A percentile compares a stretch with the other conserved stretches of the same genome.
phyloP scores from a whole-genome alignment of 2,329 filamentous ascomycete genomes.

The Sarocladium brachiariae region DNA sequence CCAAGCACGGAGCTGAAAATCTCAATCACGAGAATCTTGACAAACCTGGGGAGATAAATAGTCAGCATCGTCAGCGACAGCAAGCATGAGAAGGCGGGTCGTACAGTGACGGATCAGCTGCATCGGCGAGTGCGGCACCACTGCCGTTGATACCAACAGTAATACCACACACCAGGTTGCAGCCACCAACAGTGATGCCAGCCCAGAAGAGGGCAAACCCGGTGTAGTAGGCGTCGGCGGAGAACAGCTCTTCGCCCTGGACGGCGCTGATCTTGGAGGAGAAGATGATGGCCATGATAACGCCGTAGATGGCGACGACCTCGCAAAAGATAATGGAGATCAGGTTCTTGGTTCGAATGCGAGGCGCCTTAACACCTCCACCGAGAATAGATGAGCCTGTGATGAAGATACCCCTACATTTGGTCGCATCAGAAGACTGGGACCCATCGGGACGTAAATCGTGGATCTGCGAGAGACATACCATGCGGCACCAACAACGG shows the following conservation, averaged over 20 bases:
- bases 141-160: constrained; percentile 97
- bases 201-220: constrained; percentile 96
- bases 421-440: not conserved
- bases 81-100: constrained; percentile 28
- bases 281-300: constrained; percentile 99
- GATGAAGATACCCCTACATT: constrained; percentile 89
- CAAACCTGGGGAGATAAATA: constrained; percentile 56
- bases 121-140: constrained; percentile 91
- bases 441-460: not conserved
- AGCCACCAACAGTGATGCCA: constrained; percentile 87
- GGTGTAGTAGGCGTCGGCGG: constrained; percentile 80
- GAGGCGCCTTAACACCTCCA: constrained; percentile 90
- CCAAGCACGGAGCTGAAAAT: constrained; percentile 98
- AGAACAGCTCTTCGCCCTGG: constrained; percentile 57
- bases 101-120: constrained; percentile 82
- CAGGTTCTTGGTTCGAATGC: constrained; percentile 98
- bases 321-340: constrained; percentile 99
- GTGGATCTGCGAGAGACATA: constrained; percentile 36
- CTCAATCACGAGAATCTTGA: constrained; percentile 98
- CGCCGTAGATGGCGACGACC: constrained; percentile 98
- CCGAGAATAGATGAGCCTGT: constrained; percentile 96
- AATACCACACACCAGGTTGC: constrained; percentile 93
- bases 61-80: constrained; percentile 3
- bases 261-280: constrained; percentile 75
- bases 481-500: constrained; percentile 96